These are phyloP conservation scores for Penicillium sclerotigenum DNA, from an alignment of 2,329 filamentous ascomycete species.

Conservation along the genomic window DNA sequence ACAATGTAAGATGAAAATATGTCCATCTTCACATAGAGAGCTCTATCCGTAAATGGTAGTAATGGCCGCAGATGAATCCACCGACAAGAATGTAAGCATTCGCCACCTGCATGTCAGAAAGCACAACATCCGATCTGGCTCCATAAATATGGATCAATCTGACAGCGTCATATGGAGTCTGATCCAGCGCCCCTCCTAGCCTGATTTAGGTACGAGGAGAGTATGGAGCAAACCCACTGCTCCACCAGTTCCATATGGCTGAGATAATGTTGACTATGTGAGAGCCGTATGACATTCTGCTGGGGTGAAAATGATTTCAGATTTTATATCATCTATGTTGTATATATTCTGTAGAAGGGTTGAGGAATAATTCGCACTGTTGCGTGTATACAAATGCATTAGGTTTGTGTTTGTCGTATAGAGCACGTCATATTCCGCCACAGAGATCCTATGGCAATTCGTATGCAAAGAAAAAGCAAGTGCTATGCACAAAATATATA, in stretches of 20 bases:
- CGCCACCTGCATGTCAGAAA: conserved; percentile 5
- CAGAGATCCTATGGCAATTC: background rate
- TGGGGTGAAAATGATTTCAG: too few species aligned
- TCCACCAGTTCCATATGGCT: conserved; percentile 21
- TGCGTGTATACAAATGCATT: background rate
- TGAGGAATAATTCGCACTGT: background rate
- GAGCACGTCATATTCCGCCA: background rate
- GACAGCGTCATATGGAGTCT: conserved; percentile 5
- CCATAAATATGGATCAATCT: conserved; percentile 7
- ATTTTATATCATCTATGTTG: background rate
- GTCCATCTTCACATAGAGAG: background rate
- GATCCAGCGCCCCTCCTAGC: conserved; percentile 17
- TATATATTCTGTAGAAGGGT: background rate
- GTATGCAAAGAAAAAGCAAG: background rate
- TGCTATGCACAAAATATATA: background rate
- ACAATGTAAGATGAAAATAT: background rate
- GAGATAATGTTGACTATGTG: background rate
- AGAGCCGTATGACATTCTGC: background rate
- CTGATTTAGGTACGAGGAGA: conserved; percentile 6
- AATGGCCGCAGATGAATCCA: background rate
- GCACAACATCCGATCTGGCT: background rate
- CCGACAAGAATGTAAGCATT: background rate
- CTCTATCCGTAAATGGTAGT: background rate
- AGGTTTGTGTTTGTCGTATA: background rate
- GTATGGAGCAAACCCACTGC: conserved; percentile 12